Base-by-base conservation (phyloP, 1,284 basidiomycete species). In the Rhodofomes roseus region DNA sequence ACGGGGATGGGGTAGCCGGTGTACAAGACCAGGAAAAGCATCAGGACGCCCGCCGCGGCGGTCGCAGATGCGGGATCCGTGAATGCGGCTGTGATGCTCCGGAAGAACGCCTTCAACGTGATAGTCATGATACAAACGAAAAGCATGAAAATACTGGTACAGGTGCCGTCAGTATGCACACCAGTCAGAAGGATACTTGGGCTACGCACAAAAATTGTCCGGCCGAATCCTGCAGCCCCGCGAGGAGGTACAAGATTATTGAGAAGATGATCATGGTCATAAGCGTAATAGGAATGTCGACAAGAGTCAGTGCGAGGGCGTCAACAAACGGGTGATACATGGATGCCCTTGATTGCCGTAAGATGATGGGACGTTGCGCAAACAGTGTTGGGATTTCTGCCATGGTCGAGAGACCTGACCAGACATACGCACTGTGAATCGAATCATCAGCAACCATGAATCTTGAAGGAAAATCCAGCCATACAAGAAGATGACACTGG, bases 311-410 rank as follows among this genome's bases (percentile, higher is more conserved):
- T 5, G 89, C 87, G 31, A 89, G 67, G 0, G 84, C 79, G 61
- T 87, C 85, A 23, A 85, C 73, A 66, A 85, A 85, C 0, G 85
- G 85, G 61, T 86, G 84, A 62, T 87, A 87, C 63, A 86, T 74
- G 0, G 83, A 84, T 0, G 79, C 79, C 55, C 79, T 80, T 60
- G 79, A 72, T 56, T 86, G 85, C 29, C 82, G 81, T 22, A 80
- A 76, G 11, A 92, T 79, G 55, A 93, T 90, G 0, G 87, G 84
- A n/a, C 90, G 86, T 65, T 91, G 87, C 1, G 79, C 72, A 70
- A 86, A 92, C 4, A 89, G 77, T 0, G 85, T 79, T 0, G 87
- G 84, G 51, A 92, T 88, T 71, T 93, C 91, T 11, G 87, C 79
- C 81, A 85, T 82, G 16, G 77, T 74, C 12, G 77, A 72, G 20